phyloP scores from a whole-genome alignment of 2,329 filamentous ascomycete genomes.

The Exserohilum turcica region DNA sequence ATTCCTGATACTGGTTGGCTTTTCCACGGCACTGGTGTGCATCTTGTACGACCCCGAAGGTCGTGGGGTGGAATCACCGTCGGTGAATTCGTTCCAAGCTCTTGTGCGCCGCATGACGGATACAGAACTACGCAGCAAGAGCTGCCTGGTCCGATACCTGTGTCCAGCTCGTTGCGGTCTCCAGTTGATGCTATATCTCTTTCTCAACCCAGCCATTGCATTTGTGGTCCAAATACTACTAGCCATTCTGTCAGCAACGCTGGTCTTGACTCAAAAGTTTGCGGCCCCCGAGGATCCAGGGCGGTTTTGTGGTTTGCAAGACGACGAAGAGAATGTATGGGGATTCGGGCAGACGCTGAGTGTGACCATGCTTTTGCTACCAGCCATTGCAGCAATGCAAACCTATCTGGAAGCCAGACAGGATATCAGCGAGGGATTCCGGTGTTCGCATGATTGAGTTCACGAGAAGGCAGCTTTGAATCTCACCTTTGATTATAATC shows the following conservation, averaged over 20 bases:
- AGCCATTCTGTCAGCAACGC: conserved; percentile 26
- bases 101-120: conserved; percentile 16
- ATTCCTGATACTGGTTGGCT: conserved; percentile 35
- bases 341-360: conserved; percentile 41
- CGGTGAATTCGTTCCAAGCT: not conserved
- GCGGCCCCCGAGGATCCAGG: conserved; percentile 23
- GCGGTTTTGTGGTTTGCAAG: conserved; percentile 31
- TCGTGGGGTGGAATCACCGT: conserved; percentile 6
- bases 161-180: conserved; percentile 21
- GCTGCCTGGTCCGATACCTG: not conserved
- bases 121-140: conserved; percentile 1
- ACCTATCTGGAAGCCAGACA: conserved; percentile 37
- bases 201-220: conserved; percentile 35
- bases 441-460: not conserved
- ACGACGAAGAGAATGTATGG: conserved; percentile 35
- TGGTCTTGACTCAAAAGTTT: conserved; percentile 39
- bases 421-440: conserved; percentile 21
- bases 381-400: conserved; percentile 32
- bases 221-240: conserved; percentile 37
- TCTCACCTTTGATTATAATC: not conserved
- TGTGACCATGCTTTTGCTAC: conserved; percentile 37
- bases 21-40: conserved; percentile 36
- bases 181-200: conserved; percentile 26
- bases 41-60: conserved; percentile 31
- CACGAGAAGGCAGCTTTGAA: not conserved